phyloP scores from a whole-genome alignment of 371 early-diverging fungal genomes.

The Lichtheimia ornata region DNA sequence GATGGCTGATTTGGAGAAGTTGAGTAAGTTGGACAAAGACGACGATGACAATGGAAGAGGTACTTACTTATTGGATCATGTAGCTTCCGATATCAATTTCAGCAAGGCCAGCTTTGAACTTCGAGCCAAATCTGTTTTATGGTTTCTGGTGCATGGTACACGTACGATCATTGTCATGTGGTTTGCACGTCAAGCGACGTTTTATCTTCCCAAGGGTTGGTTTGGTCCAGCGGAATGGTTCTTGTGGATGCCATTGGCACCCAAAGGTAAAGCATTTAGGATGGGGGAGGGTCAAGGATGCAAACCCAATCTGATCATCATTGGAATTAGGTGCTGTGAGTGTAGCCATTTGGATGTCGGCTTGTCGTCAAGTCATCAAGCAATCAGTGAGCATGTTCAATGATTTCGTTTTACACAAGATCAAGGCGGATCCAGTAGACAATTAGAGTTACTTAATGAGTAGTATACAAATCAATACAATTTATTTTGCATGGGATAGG shows the following conservation, averaged over 20 bases:
- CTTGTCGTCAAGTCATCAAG: slow-evolving; percentile 61
- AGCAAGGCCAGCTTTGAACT: slow-evolving; percentile 77
- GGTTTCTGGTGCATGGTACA: slow-evolving; percentile 71
- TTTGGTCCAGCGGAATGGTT: slow-evolving; percentile 78
- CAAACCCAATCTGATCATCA: slow-evolving; percentile 1
- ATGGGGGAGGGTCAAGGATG: background rate
- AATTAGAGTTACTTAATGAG: no score
- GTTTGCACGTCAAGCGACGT: slow-evolving; percentile 75
- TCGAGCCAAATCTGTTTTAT: slow-evolving; percentile 72
- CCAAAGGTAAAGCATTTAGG: slow-evolving; percentile 50
- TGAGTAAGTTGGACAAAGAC: slow-evolving; percentile 42
- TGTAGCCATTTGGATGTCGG: slow-evolving; percentile 72
- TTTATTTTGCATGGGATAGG: no score
- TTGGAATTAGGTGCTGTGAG: slow-evolving; percentile 65
- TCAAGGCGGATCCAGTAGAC: background rate
- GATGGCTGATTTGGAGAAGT: slow-evolving; percentile 61
- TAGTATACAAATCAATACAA: no score
- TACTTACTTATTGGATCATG: background rate
- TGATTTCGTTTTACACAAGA: slow-evolving; percentile 36
- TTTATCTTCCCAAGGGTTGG: slow-evolving; percentile 84
- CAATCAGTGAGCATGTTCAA: slow-evolving; percentile 34
- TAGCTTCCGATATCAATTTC: slow-evolving; percentile 67
- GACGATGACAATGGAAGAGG: background rate
- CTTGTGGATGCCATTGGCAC: slow-evolving; percentile 80
- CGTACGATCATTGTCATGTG: slow-evolving; percentile 68